Conservation (phyloP, 2,329 filamentous ascomycete genomes). For the Diaporthe humulicola region DNA sequence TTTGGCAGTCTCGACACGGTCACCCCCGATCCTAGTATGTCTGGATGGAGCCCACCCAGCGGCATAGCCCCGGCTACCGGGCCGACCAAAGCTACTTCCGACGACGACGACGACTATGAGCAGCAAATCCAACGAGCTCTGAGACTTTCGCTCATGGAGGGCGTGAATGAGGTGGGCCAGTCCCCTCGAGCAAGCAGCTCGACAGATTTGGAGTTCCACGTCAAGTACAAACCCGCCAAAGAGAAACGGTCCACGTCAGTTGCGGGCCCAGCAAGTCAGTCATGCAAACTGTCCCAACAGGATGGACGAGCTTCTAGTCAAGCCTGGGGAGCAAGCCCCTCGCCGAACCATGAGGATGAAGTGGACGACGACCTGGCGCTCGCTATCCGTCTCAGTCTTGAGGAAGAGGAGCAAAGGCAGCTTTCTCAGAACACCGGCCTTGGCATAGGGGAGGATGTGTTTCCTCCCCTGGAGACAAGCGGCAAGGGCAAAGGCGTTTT, state of each 20-base stretch:
- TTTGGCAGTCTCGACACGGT: slow-evolving; percentile 60
- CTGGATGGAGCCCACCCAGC: slow-evolving; percentile 52
- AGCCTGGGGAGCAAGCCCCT: slow-evolving; percentile 38
- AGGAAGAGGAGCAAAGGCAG: slow-evolving; percentile 61
- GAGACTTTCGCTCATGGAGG: slow-evolving; percentile 71
- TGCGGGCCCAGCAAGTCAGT: slow-evolving; percentile 50
- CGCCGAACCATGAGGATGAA: slow-evolving; percentile 40
- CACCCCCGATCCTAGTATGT: slow-evolving; percentile 68
- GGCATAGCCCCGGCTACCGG: slow-evolving; percentile 42
- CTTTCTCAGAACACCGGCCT: slow-evolving; percentile 42
- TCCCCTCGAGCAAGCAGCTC: slow-evolving; percentile 61
- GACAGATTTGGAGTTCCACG: slow-evolving; percentile 64
- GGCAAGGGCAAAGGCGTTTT: slow-evolving; percentile 58
- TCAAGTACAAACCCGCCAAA: slow-evolving; percentile 61
- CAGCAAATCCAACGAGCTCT: slow-evolving; percentile 74
- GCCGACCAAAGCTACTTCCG: slow-evolving; percentile 42
- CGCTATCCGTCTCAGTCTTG: slow-evolving; percentile 71
- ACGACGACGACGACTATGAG: slow-evolving; percentile 69
- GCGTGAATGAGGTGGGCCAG: slow-evolving; percentile 60
- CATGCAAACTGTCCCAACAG: slow-evolving; percentile 49
- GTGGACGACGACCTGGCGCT: slow-evolving; percentile 71
- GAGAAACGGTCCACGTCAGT: slow-evolving; percentile 53
- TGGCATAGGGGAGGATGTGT: slow-evolving; percentile 47
- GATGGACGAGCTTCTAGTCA: slow-evolving; percentile 39
- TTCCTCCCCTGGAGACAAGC: slow-evolving; percentile 49